Conservation (phyloP, 176 grass and related monocot genomes). For the Eleusine indica region DNA sequence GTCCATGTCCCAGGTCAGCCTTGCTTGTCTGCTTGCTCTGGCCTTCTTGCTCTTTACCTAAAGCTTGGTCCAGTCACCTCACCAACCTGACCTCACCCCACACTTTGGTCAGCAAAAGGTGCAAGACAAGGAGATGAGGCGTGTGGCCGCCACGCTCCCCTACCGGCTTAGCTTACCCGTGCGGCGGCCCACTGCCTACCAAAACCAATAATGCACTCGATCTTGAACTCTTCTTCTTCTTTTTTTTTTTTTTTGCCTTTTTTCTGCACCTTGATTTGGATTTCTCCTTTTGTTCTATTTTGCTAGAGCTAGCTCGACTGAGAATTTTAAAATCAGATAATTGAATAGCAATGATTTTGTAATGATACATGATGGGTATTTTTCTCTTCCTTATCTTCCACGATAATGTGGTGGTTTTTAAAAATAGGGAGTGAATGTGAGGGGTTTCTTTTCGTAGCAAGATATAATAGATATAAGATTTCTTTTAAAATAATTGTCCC, state of each 20-base stretch:
- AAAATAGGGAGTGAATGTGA: no score
- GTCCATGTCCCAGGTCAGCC: constrained; percentile 16
- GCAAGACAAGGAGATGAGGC: constrained; percentile 32
- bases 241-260: not conserved
- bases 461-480: no score
- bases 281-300: not conserved
- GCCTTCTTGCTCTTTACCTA: constrained; percentile 27
- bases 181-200: not conserved
- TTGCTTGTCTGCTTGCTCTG: constrained; percentile 35
- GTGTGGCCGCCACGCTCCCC: constrained; percentile 54
- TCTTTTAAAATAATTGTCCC: no score
- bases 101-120: constrained; percentile 1
- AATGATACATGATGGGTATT: not conserved
- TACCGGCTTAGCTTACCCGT: constrained; percentile 10
- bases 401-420: no score
- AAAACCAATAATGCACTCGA: constrained; percentile 25
- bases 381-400: no score
- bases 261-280: not conserved
- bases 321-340: not conserved
- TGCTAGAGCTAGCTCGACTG: not conserved
- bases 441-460: no score
- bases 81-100: not conserved
- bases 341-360: not conserved
- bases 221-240: not conserved
- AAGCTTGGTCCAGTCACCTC: constrained; percentile 22